Evolutionary conservation across 192 early-diverging fungal genomes (phyloP).

Genomic region (Pilaira anomala): DNA sequence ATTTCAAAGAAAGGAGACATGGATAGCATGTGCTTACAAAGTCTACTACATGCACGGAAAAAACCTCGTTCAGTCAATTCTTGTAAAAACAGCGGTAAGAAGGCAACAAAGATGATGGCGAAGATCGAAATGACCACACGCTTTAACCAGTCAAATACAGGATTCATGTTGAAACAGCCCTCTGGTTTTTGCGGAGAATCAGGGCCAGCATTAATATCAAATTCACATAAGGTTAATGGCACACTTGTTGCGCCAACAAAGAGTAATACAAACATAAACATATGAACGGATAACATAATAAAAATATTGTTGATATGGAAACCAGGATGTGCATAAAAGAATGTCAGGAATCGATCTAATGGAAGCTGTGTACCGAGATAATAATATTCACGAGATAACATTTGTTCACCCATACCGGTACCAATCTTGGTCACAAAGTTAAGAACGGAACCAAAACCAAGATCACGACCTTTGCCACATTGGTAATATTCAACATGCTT

Average conservation of each 20-base stretch:
- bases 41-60: conserved; percentile 62
- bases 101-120: conserved; percentile 75
- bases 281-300: conserved; percentile 78
- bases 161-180: conserved; percentile 68
- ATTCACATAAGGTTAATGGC: conserved; percentile 56
- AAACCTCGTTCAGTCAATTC: conserved; percentile 83
- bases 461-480: conserved; percentile 90
- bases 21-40: conserved; percentile 81
- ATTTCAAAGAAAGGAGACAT: conserved; percentile 84
- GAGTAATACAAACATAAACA: conserved; percentile 79
- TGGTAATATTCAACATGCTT: conserved; percentile 92
- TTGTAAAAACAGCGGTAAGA: conserved; percentile 81
- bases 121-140: conserved; percentile 78
- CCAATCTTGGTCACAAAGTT: conserved; percentile 90
- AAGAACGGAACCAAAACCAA: conserved; percentile 85
- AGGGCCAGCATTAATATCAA: conserved; percentile 47
- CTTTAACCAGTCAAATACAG: conserved; percentile 76
- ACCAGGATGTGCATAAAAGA: conserved; percentile 87
- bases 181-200: conserved; percentile 38
- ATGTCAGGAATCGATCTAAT: conserved; percentile 82
- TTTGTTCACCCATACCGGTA: conserved; percentile 94
- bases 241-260: conserved; percentile 68
- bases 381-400: conserved; percentile 90
- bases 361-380: conserved; percentile 83
- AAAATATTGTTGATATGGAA: conserved; percentile 92